phyloP scores from a whole-genome alignment of 2,329 filamentous ascomycete species.

The Colletotrichum sp. region DNA sequence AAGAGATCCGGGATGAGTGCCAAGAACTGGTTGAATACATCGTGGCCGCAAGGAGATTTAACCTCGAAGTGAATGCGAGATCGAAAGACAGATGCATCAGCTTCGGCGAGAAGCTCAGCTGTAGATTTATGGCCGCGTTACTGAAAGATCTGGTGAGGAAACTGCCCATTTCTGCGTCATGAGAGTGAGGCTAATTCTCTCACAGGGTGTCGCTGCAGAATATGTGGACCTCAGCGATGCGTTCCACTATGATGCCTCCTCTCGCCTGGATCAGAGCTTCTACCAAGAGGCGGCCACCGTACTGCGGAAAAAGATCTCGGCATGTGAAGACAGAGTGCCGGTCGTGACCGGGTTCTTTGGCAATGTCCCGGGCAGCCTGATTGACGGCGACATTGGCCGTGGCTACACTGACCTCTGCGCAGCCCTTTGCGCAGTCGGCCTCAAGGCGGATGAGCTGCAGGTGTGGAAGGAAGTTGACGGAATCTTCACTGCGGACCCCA shows the following conservation, averaged over 20 bases:
- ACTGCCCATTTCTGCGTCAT: background rate
- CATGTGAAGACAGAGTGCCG: constrained; percentile 72
- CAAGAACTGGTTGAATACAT: constrained; percentile 79
- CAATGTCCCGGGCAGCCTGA: constrained; percentile 85
- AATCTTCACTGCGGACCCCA: constrained; percentile 84
- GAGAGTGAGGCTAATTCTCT: constrained; percentile 28
- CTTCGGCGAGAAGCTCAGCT: constrained; percentile 95
- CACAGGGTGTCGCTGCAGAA: constrained; percentile 77
- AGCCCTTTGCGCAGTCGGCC: constrained; percentile 86
- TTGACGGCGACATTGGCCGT: constrained; percentile 87
- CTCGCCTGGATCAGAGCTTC: constrained; percentile 69
- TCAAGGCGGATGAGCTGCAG: constrained; percentile 88
- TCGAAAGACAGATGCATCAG: constrained; percentile 90
- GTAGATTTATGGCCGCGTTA: constrained; percentile 85
- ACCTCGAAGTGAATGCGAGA: constrained; percentile 77
- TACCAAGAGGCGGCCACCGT: constrained; percentile 69
- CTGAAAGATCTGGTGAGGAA: constrained; percentile 72
- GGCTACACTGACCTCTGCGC: constrained; percentile 98
- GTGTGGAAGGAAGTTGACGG: constrained; percentile 99
- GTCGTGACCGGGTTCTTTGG: constrained; percentile 96
- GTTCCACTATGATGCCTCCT: constrained; percentile 69
- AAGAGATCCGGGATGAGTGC: constrained; percentile 79
- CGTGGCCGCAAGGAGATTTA: constrained; percentile 67
- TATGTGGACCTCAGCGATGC: constrained; percentile 90
- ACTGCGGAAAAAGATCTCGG: constrained; percentile 68